A percentile compares a stretch with the other conserved stretches of the same genome.
These are phyloP conservation scores for Lophiostoma macrostomum DNA, from an alignment of 495 filamentous ascomycete species.

Conservation along the genomic window DNA sequence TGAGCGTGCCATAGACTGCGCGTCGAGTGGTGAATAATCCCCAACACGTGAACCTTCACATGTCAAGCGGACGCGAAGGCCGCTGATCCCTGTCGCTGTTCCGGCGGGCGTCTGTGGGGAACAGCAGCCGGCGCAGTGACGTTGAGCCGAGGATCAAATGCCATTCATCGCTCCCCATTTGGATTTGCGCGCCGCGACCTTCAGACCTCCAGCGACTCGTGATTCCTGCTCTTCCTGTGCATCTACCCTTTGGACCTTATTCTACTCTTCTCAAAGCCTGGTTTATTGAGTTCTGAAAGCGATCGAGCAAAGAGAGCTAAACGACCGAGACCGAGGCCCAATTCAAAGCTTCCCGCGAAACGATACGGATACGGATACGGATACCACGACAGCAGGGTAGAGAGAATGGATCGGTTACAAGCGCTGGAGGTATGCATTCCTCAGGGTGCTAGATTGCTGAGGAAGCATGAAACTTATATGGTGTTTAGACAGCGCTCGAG, in stretches of 20 bases:
- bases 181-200: conserved; percentile 1
- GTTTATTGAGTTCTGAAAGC: no score
- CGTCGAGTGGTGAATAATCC: no score
- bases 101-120: conserved; percentile 9
- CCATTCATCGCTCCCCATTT: conserved; percentile 1
- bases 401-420: conserved; percentile 28
- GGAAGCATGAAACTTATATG: neutral
- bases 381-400: neutral
- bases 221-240: neutral
- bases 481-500: conserved; percentile 48
- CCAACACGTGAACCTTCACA: conserved; percentile 21
- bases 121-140: conserved; percentile 9
- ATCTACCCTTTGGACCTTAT: no score
- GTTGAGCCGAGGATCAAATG: conserved; percentile 26
- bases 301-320: no score
- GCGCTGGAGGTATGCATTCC: conserved; percentile 18
- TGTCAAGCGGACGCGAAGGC: conserved; percentile 1
- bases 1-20: no score
- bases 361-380: no score
- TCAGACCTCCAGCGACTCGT: neutral
- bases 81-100: neutral
- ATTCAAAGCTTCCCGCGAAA: neutral
- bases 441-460: no score
- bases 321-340: conserved; percentile 4
- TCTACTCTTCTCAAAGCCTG: no score